Evolutionary conservation across 164 flowering plant species (phyloP), one percentile per base, ranked within the genome.

Genomic region (Vitis cinerea): DNA sequence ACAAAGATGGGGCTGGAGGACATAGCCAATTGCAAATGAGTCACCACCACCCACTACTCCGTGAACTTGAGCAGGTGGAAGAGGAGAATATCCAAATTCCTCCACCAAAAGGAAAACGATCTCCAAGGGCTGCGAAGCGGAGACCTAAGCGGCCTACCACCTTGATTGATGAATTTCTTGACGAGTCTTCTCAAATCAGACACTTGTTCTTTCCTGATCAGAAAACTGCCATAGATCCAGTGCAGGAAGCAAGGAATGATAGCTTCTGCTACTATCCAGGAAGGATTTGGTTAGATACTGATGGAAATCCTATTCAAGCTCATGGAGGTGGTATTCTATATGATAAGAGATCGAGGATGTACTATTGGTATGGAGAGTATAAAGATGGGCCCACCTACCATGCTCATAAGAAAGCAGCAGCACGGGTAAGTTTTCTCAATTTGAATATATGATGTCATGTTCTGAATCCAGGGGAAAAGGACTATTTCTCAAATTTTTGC

Each of bases 351-450:
- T 79, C 82, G 2, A 76, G 72, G 62, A 91, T 81, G 11, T 96
- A 89, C 79, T 96, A 89, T 74, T 96, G 99, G 99, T 96, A 93
- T 78, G 99, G 99, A 59, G 99, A 96, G 75, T 92, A 89, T 73
- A 96, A 96, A 80, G 95, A 96, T 75, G 99, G 99, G 11, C 92
- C 90, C 13, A 96, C 99, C 55, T 93, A 89, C 78, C 95, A 80
- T 80, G 90, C 94, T 71, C 93, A 93, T 79, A 85, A 88, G 75
- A 88, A 81, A 68, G 99, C 87, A 67, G 82, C 97, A 47, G 98
- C 99, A 61, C 84, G 99, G 88, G 98, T 96, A 81, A 85, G 79
- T 79, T 69, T 5, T 48, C 63, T 16, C 61, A 19, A 65, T 72
- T 29, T 3, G 7, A 50, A 23, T 61, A 7, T 9, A 47, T 10